Percentiles rank a stretch among this genome's conserved stretches.
Evolutionary conservation across 164 flowering plant genomes (phyloP).

Genomic region (Sedum album): DNA sequence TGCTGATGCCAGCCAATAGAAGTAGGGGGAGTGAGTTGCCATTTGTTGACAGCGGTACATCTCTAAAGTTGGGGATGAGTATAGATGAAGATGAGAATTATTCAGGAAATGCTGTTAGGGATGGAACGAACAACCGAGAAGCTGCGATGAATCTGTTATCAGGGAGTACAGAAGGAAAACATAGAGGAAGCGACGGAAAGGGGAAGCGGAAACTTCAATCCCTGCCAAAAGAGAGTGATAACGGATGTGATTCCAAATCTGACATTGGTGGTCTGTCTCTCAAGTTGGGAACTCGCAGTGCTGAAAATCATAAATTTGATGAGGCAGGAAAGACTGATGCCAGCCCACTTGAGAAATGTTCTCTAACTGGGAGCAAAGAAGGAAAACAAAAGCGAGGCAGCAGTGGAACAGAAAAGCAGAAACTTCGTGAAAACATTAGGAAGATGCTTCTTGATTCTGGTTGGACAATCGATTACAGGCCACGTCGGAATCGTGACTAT

Average conservation of each 20-base stretch:
- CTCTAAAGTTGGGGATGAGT: not conserved
- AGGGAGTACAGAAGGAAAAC: slow-evolving; percentile 3
- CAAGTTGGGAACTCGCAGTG: slow-evolving; percentile 13
- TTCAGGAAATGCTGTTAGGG: not conserved
- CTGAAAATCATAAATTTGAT: not conserved
- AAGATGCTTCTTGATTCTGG: slow-evolving; percentile 55
- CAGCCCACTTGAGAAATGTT: slow-evolving; percentile 19
- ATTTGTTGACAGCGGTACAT: not conserved
- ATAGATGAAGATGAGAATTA: not conserved
- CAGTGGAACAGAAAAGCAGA: slow-evolving; percentile 61
- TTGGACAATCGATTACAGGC: slow-evolving; percentile 74
- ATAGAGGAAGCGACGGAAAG: slow-evolving; percentile 12
- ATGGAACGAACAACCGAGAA: not conserved
- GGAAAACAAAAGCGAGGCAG: slow-evolving; percentile 51
- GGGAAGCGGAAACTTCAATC: slow-evolving; percentile 14
- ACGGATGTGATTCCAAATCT: slow-evolving; percentile 8
- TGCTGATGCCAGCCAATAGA: slow-evolving; percentile 10
- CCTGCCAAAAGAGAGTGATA: not conserved
- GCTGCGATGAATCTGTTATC: not conserved
- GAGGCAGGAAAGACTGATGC: slow-evolving; percentile 12
- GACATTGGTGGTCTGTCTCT: slow-evolving; percentile 32
- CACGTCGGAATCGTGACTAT: slow-evolving; percentile 64
- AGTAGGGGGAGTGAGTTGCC: not conserved
- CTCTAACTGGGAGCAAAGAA: slow-evolving; percentile 19
- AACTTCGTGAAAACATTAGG: slow-evolving; percentile 49